Evolutionary conservation across 2,329 filamentous ascomycete species (phyloP), one percentile per base, ranked within the genome.

Genomic region (Cercospora citrullina): DNA sequence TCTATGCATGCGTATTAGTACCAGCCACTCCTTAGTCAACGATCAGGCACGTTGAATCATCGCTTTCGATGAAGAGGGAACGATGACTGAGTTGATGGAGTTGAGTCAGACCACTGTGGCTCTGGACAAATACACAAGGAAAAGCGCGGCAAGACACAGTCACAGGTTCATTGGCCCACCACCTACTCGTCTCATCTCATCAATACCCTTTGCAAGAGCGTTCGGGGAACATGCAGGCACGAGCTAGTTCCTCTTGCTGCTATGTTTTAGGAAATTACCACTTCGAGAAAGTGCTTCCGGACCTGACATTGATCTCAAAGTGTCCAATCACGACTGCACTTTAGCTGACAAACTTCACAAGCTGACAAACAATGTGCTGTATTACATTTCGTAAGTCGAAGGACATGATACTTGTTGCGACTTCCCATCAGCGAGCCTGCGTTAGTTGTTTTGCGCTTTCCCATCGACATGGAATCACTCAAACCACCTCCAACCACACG

Each of bases 401-500:
- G 21, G 10, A 23, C 12, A 3, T 7, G 1, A 16, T 53, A 28
- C 28, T 8, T 28, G 14, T n/a, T 23, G 21, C 9, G 21, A 26
- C 28, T 28, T 28, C 4, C 28, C 28, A 28, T 5, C 28, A 28
- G 28, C 28, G 28, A 28, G 28, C 28, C 28, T 7, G 28, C 4
- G 7, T 5, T 28, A 28, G 28, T 28, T 28, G 28, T 1, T 28
- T 4, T 48, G 18, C 18, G 3, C 18, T 2, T 23, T 5, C 4
- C 45, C 4, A 16, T 28, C 23, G 21, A 26, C 21, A 53, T 53
- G 48, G 23, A 28, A 1, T 12, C 23, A 18, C 45, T 23, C 8
- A 48, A 4, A 1, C 12, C n/a, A 12, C 16, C 39, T 18, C 65
- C 62, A 45, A 72, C 67, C 12, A 66, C 57, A 26, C 74, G 77